phyloP scores from a whole-genome alignment of 768 basidiomycete species.

The Kwoniella dejecticola region DNA sequence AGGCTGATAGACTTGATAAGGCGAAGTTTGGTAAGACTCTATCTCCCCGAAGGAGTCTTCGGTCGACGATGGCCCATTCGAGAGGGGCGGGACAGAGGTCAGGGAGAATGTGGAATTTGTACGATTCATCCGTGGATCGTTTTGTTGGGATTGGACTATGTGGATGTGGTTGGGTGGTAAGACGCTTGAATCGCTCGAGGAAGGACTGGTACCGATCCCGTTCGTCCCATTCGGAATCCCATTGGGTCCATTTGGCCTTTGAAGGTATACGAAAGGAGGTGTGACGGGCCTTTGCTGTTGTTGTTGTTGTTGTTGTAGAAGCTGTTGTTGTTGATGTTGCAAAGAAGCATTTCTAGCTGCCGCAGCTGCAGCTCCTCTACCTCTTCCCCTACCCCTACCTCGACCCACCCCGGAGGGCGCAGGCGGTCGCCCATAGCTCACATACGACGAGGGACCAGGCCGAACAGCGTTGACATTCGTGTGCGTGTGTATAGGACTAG shows the following conservation, averaged over 20 bases:
- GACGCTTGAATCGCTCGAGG: slow-evolving; percentile 2
- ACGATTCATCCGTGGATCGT: neutral
- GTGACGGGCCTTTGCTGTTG: slow-evolving; percentile 4
- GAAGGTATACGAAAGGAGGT: slow-evolving; percentile 13
- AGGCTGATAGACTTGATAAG: slow-evolving; percentile 1
- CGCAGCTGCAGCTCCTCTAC: neutral
- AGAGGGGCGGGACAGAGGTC: slow-evolving; percentile 14
- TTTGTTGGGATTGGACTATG: neutral
- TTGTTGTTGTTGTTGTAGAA: no score
- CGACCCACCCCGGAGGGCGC: neutral
- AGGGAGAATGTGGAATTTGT: slow-evolving; percentile 16
- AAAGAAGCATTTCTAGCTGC: neutral
- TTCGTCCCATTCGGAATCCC: slow-evolving; percentile 3
- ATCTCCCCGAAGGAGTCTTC: neutral
- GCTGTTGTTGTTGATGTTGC: neutral
- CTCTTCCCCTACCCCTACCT: slow-evolving; percentile 5
- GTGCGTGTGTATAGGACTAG: neutral
- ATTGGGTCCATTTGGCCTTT: slow-evolving; percentile 2
- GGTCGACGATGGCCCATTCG: slow-evolving; percentile 13
- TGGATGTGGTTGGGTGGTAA: slow-evolving; percentile 2
- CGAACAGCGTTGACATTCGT: neutral
- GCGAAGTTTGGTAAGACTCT: neutral
- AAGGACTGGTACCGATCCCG: neutral
- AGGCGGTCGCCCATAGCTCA: slow-evolving; percentile 1
- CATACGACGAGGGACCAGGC: neutral